These are phyloP conservation scores for Eremothecium sinecaudum DNA, from an alignment of 1,139 yeast species.

Conservation along the genomic window DNA sequence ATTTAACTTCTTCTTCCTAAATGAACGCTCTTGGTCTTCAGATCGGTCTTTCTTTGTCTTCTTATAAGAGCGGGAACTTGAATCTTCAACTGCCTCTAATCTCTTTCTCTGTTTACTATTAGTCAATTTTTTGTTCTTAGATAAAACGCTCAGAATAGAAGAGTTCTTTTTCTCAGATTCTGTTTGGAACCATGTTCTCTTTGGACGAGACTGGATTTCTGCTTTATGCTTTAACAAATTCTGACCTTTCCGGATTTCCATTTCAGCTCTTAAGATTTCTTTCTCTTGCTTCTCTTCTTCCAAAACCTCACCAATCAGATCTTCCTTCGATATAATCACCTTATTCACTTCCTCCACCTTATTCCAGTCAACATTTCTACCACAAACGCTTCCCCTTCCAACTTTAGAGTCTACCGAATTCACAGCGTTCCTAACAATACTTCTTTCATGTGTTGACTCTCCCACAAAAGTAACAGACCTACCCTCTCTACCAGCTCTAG, in stretches of 20 bases:
- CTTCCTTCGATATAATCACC: slow-evolving; percentile 49
- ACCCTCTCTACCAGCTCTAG: slow-evolving; percentile 98
- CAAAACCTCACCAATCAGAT: slow-evolving; percentile 61
- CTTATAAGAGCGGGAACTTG: slow-evolving; percentile 46
- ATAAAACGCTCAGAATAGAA: slow-evolving; percentile 23
- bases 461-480: slow-evolving; percentile 88
- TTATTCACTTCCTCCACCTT: slow-evolving; percentile 62
- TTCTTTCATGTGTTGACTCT: slow-evolving; percentile 73
- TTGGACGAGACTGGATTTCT: slow-evolving; percentile 85
- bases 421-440: slow-evolving; percentile 80
- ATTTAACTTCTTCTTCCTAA: slow-evolving; percentile 30
- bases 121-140: slow-evolving; percentile 40
- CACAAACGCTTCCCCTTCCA: slow-evolving; percentile 50
- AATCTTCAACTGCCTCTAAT: slow-evolving; percentile 40
- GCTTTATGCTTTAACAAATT: slow-evolving; percentile 69
- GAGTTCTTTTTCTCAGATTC: slow-evolving; percentile 57
- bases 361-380: slow-evolving; percentile 80
- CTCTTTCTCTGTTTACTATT: slow-evolving; percentile 54
- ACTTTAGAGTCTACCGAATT: slow-evolving; percentile 43
- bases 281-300: slow-evolving; percentile 85
- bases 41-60: slow-evolving; percentile 62
- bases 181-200: slow-evolving; percentile 91
- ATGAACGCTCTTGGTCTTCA: slow-evolving; percentile 38
- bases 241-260: slow-evolving; percentile 78
- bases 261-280: slow-evolving; percentile 78